phyloP scores from a whole-genome alignment of 495 filamentous ascomycete genomes.

The Penicillium diatomitis region DNA sequence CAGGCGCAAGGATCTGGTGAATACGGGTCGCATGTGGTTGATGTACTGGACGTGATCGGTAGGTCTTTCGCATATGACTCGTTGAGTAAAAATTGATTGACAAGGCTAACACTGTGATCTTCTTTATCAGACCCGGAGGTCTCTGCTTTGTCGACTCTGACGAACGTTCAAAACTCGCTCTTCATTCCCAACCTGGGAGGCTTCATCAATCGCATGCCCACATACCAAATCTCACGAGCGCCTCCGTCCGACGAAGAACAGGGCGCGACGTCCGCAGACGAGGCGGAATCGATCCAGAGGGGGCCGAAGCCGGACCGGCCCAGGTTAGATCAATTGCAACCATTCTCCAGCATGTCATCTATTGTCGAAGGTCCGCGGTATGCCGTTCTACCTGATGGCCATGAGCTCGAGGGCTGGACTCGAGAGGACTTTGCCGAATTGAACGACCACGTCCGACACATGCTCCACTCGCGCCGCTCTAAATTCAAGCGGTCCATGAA shows the following conservation, averaged over 20 bases:
- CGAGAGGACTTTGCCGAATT: conserved; percentile 59
- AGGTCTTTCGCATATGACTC: conserved; percentile 10
- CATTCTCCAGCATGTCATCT: conserved; percentile 24
- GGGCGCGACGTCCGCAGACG: conserved; percentile 19
- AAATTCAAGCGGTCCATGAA: conserved; percentile 68
- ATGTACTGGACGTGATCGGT: conserved; percentile 67
- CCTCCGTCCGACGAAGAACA: conserved; percentile 26
- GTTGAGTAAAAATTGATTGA: no score
- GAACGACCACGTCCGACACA: conserved; percentile 74
- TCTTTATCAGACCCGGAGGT: conserved; percentile 57
- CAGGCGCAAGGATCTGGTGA: conserved; percentile 20
- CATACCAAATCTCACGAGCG: conserved; percentile 56
- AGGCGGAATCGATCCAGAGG: conserved; percentile 18
- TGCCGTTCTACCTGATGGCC: conserved; percentile 45
- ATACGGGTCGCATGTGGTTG: conserved; percentile 53
- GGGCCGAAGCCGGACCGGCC: conserved; percentile 17
- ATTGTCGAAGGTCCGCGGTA: conserved; percentile 27
- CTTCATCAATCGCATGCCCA: conserved; percentile 60
- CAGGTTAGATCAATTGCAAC: conserved; percentile 16
- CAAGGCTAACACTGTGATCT: neutral
- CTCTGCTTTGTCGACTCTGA: conserved; percentile 61
- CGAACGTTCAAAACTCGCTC: conserved; percentile 72
- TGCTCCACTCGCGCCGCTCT: conserved; percentile 66
- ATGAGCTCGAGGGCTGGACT: conserved; percentile 57
- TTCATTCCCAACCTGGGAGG: conserved; percentile 63